These are phyloP conservation scores for Coniferiporia weirii DNA, from an alignment of 1,284 basidiomycete genomes.

Conservation along the genomic window DNA sequence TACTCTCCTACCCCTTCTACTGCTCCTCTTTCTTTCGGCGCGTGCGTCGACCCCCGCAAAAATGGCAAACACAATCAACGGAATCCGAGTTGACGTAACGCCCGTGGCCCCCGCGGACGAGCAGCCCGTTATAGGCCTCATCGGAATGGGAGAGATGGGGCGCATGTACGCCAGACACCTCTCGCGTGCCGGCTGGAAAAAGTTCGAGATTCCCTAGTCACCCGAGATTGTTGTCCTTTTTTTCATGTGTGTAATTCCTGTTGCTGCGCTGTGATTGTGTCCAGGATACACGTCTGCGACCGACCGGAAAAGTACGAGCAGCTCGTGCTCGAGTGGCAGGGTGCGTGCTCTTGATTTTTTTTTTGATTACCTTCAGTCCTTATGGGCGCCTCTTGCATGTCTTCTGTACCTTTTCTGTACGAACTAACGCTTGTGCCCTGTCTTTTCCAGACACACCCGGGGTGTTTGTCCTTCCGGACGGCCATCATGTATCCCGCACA, in stretches of 20 bases:
- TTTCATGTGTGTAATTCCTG: not conserved
- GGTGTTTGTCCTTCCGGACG: constrained; percentile 69
- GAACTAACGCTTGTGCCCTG: not conserved
- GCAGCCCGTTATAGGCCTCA: constrained; percentile 80
- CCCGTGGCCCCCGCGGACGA: constrained; percentile 46
- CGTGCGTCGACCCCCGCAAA: not conserved
- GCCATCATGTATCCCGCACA: constrained; percentile 78
- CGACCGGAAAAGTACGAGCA: constrained; percentile 70
- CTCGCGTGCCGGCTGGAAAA: constrained; percentile 77
- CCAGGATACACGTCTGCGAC: constrained; percentile 91
- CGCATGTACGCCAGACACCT: constrained; percentile 84
- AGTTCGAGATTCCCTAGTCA: constrained; percentile 39
- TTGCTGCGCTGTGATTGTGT: not conserved
- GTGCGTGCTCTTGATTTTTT: constrained; percentile 33
- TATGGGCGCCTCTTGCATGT: not conserved
- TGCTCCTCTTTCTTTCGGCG: not conserved
- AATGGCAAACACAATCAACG: constrained; percentile 7
- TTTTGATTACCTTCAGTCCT: not conserved
- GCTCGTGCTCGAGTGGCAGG: constrained; percentile 58
- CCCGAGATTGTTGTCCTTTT: not conserved
- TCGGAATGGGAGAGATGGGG: constrained; percentile 96
- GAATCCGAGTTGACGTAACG: constrained; percentile 8
- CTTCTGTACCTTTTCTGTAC: not conserved
- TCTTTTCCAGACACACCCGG: constrained; percentile 40
- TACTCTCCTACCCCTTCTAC: not conserved